A percentile compares a stretch with the other conserved stretches of the same genome.
These are phyloP conservation scores for Paramecium octaurelia DNA, from an alignment of 73 alveolate genomes.

Conservation along the genomic window DNA sequence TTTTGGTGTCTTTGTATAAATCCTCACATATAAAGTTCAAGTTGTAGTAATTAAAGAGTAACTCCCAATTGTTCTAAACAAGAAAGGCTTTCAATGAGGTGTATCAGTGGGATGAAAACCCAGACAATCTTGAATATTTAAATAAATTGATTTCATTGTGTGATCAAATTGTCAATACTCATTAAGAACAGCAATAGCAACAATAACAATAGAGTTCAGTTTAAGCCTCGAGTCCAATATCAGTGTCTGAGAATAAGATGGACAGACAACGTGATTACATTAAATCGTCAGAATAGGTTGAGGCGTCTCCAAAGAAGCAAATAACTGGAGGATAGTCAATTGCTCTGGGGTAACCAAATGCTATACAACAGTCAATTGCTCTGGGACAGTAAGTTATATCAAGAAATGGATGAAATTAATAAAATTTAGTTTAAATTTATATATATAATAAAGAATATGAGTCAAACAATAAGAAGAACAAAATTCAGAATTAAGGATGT, in stretches of 20 bases:
- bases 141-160: not conserved
- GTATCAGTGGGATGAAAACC: not conserved
- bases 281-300: not conserved
- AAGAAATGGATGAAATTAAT: constrained; percentile 8
- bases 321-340: not conserved
- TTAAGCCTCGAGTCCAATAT: not conserved
- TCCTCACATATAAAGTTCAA: not conserved
- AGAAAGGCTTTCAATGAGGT: not conserved
- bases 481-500: constrained; percentile 27
- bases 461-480: constrained; percentile 1
- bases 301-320: not conserved
- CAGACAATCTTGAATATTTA: not conserved
- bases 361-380: too few relatives aligned
- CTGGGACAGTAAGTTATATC: not conserved
- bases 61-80: not conserved
- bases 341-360: too few relatives aligned
- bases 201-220: not conserved
- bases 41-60: not conserved
- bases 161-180: constrained; percentile 8
- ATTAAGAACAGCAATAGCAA: not conserved
- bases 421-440: not conserved
- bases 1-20: not conserved
- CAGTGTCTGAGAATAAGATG: not conserved
- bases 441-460: not conserved
- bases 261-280: not conserved